A percentile compares a stretch with the other conserved stretches of the same genome.
phyloP scores from a whole-genome alignment of 306 rosid genomes.

The Malus sylvestris region DNA sequence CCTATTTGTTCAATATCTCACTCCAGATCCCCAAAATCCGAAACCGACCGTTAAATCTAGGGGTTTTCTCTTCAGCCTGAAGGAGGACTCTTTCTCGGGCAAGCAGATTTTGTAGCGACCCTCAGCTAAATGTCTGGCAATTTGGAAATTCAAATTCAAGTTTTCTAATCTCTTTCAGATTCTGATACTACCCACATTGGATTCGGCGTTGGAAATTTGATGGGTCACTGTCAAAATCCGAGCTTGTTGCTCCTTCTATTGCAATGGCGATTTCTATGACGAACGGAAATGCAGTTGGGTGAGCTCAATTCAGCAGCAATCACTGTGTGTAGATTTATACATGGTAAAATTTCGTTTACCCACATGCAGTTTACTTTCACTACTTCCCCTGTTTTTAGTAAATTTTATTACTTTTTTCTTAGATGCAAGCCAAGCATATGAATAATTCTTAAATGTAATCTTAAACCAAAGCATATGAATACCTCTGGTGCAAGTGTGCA shows the following conservation, averaged over 20 bases:
- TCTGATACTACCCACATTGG: neutral
- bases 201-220: neutral
- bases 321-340: neutral
- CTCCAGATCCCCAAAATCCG: neutral
- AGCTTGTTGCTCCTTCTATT: neutral
- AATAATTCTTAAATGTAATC: neutral
- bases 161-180: neutral
- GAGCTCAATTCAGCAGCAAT: neutral
- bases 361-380: neutral
- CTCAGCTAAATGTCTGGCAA: neutral
- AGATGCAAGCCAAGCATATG: neutral
- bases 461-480: too few species aligned
- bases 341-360: neutral
- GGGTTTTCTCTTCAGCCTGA: neutral
- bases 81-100: neutral
- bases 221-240: neutral
- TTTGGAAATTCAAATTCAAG: neutral
- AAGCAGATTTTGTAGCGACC: neutral
- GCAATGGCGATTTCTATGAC: neutral
- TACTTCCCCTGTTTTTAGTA: neutral
- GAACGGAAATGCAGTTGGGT: neutral
- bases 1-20: neutral
- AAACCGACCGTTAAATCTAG: neutral
- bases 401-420: neutral
- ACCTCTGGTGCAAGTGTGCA: neutral